Evolutionary conservation across 169 alveolate genomes (phyloP).

Genomic region (Babesia microti): DNA sequence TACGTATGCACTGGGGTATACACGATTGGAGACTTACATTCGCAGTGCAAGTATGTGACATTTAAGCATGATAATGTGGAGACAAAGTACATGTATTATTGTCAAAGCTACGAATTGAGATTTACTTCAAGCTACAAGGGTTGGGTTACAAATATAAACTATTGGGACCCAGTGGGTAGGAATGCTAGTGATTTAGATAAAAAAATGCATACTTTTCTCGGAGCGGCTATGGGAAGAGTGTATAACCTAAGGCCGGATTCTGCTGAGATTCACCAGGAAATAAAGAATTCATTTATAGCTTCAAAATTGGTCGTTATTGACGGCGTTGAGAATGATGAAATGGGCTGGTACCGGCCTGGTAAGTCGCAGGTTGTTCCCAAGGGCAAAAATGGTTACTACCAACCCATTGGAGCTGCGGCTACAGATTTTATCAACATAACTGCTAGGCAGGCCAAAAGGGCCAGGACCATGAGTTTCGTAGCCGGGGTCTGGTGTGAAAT

Average conservation of each 20-base stretch:
- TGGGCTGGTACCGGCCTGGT: constrained; percentile 51
- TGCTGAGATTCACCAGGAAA: constrained; percentile 22
- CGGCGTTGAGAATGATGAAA: constrained; percentile 23
- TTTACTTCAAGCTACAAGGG: constrained; percentile 58
- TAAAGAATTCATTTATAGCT: constrained; percentile 9
- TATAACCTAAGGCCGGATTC: constrained; percentile 17
- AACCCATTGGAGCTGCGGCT: constrained; percentile 45
- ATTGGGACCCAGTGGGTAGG: constrained; percentile 54
- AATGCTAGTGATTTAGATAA: constrained; percentile 12
- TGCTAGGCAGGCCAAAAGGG: constrained; percentile 69
- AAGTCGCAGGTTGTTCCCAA: neutral
- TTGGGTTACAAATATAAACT: constrained; percentile 76
- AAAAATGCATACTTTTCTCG: constrained; percentile 58
- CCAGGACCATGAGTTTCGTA: constrained; percentile 76
- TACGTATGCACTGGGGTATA: constrained; percentile 72
- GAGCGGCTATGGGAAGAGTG: constrained; percentile 65
- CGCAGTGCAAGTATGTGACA: constrained; percentile 50
- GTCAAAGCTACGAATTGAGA: constrained; percentile 72
- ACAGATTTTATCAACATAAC: constrained; percentile 58
- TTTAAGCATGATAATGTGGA: constrained; percentile 8
- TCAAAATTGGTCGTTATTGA: constrained; percentile 18
- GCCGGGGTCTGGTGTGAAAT: constrained; percentile 83
- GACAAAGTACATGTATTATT: constrained; percentile 56
- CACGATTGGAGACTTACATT: constrained; percentile 46
- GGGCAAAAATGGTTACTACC: constrained; percentile 8